A percentile compares a stretch with the other conserved stretches of the same genome.
These are phyloP conservation scores for Rhizophlyctis rosea DNA, from an alignment of 192 early-diverging fungal species.

Conservation along the genomic window DNA sequence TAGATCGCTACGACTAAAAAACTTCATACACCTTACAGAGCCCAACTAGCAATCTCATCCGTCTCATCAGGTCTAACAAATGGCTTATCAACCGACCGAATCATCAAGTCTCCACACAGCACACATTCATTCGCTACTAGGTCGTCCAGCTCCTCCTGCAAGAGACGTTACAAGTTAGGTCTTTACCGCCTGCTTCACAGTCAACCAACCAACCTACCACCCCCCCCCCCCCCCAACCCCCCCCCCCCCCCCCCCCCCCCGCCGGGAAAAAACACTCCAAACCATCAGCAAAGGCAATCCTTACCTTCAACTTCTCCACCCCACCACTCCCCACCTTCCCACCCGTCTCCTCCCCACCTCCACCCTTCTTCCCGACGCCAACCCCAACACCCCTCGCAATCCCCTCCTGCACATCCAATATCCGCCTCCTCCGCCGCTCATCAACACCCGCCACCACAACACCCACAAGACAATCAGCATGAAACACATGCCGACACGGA, in stretches of 20 bases:
- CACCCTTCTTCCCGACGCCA: too few species aligned
- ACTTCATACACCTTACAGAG: too few species aligned
- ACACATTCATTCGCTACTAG: conserved; percentile 84
- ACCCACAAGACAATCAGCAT: conserved; percentile 84
- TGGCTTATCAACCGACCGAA: conserved; percentile 78
- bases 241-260: not conserved
- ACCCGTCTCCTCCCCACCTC: too few species aligned
- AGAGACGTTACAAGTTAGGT: conserved; percentile 10
- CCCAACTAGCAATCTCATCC: too few species aligned
- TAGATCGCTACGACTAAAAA: too few species aligned
- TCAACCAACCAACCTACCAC: conserved; percentile 7
- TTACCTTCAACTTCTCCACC: not conserved
- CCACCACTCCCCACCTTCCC: too few species aligned
- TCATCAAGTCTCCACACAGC: conserved; percentile 95
- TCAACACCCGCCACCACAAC: conserved; percentile 47
- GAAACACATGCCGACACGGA: conserved; percentile 93
- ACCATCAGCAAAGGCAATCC: not conserved
- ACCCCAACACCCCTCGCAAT: not conserved
- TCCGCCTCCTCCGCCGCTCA: conserved; percentile 10
- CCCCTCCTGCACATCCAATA: not conserved
- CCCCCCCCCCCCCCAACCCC: too few species aligned
- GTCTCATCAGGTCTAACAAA: too few species aligned
- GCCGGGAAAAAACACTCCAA: not conserved
- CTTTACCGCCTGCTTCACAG: not conserved
- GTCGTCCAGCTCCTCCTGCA: conserved; percentile 69